These are phyloP conservation scores for Royoungia palumana DNA, from an alignment of 768 basidiomycete species.

Conservation along the genomic window DNA sequence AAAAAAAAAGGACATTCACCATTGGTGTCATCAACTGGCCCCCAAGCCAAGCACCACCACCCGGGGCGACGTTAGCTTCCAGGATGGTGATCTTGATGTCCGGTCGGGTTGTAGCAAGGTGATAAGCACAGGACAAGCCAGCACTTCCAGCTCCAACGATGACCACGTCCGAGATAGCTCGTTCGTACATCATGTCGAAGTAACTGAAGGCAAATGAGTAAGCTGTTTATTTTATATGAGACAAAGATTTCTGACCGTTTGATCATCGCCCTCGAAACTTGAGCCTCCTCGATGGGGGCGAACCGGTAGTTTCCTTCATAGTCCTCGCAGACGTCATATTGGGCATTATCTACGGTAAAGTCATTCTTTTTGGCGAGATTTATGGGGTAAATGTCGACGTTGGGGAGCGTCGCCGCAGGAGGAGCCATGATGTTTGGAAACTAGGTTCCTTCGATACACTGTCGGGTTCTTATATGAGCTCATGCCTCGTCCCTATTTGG, in stretches of 20 bases:
- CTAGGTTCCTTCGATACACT: background rate
- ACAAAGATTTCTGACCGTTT: slow-evolving; percentile 43
- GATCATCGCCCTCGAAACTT: slow-evolving; percentile 76
- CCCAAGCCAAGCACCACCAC: slow-evolving; percentile 76
- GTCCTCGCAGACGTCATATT: slow-evolving; percentile 26
- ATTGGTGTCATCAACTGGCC: slow-evolving; percentile 79
- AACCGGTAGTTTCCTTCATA: slow-evolving; percentile 66
- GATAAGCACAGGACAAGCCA: slow-evolving; percentile 72
- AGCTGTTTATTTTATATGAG: background rate
- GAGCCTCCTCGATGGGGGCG: slow-evolving; percentile 71
- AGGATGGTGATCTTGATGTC: slow-evolving; percentile 65
- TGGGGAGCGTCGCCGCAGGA: slow-evolving; percentile 32
- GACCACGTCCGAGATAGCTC: slow-evolving; percentile 72
- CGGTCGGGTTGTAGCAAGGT: slow-evolving; percentile 62
- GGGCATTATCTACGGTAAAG: slow-evolving; percentile 1
- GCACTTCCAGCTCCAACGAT: slow-evolving; percentile 72
- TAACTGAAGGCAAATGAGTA: slow-evolving; percentile 43
- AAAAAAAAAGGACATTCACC: slow-evolving; percentile 37
- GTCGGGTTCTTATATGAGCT: slow-evolving; percentile 2
- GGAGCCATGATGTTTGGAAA: slow-evolving; percentile 33
- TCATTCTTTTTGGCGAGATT: slow-evolving; percentile 25
- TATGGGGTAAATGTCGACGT: slow-evolving; percentile 19
- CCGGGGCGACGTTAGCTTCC: slow-evolving; percentile 78
- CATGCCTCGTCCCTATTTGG: too few species aligned
- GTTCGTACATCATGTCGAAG: slow-evolving; percentile 70